A percentile compares a stretch with the other conserved stretches of the same genome.
These are phyloP conservation scores for Syzygium syzygioides DNA, from an alignment of 441 rosid species.

Conservation along the genomic window DNA sequence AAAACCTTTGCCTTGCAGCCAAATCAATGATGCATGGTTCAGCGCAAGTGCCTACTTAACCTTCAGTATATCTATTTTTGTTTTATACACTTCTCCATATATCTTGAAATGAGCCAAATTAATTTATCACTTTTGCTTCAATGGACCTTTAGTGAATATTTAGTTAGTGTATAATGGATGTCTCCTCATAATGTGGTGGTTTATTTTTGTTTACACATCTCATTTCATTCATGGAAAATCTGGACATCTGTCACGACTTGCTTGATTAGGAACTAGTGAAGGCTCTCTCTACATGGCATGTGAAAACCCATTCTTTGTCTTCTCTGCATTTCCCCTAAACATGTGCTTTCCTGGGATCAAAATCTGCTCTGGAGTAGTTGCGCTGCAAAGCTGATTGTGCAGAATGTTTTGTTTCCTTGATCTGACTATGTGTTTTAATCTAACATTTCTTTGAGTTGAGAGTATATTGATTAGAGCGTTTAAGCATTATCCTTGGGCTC, in stretches of 20 bases:
- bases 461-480: background rate
- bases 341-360: background rate
- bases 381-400: background rate
- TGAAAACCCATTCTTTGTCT: background rate
- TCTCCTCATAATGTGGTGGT: background rate
- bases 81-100: background rate
- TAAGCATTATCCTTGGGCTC: background rate
- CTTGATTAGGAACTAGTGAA: background rate
- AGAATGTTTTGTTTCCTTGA: background rate
- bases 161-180: background rate
- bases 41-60: background rate
- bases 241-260: background rate
- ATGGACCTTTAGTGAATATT: background rate
- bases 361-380: background rate
- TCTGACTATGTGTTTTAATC: background rate
- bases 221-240: background rate
- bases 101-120: background rate
- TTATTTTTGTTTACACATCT: background rate
- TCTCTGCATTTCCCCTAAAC: background rate
- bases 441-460: background rate
- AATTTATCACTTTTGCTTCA: background rate
- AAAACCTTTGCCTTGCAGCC: background rate
- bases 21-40: background rate
- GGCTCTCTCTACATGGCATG: background rate
- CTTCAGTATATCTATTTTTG: background rate